A percentile compares a stretch with the other conserved stretches of the same genome.
Conservation (phyloP, 805 yeast species). For the Saccharomycopsis fermentans region DNA sequence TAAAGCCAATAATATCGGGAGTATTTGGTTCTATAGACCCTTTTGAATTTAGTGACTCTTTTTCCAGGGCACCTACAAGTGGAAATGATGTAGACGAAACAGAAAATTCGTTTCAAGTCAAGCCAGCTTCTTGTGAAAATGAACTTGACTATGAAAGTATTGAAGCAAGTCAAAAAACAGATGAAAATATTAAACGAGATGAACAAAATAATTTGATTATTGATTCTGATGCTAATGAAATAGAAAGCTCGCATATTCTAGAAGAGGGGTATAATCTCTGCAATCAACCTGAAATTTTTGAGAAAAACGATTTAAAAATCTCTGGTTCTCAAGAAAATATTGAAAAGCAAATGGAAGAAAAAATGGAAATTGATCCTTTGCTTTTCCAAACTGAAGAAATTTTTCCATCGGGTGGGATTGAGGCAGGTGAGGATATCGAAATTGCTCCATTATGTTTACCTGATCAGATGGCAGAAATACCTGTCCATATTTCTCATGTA, state of each 20-base stretch:
- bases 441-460: background rate
- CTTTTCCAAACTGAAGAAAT: background rate
- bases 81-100: background rate
- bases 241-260: background rate
- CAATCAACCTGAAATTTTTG: background rate
- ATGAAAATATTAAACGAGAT: too few species aligned
- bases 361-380: background rate
- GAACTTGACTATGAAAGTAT: background rate
- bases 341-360: background rate
- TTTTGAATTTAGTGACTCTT: slow-evolving; percentile 2
- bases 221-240: background rate
- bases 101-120: background rate
- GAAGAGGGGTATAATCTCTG: background rate
- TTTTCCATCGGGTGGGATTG: background rate
- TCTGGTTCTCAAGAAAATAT: background rate
- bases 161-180: too few species aligned
- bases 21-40: slow-evolving; percentile 10
- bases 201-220: too few species aligned
- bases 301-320: background rate
- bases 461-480: background rate
- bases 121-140: background rate
- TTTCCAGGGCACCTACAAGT: background rate
- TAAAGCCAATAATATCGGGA: background rate
- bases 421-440: background rate
- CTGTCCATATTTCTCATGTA: background rate